Evolutionary conservation across 2,329 filamentous ascomycete genomes (phyloP).

Genomic region (Fusarium sp.): DNA sequence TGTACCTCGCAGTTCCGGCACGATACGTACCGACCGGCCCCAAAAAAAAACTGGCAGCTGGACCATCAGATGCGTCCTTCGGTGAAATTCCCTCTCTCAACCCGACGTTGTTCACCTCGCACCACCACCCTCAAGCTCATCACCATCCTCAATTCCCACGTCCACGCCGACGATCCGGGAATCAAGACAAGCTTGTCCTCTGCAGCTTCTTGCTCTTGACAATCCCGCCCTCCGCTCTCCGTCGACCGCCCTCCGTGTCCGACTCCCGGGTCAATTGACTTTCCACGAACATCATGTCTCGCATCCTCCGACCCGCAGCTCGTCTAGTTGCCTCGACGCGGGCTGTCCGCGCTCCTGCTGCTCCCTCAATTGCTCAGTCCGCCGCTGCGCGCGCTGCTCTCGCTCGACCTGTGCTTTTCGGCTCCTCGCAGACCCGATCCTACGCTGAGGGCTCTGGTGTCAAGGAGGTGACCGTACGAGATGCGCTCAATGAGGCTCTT

Average conservation of each 20-base stretch:
- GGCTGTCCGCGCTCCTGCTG: conserved; percentile 53
- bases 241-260: conserved; percentile 30
- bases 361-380: conserved; percentile 57
- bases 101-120: conserved; percentile 46
- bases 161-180: conserved; percentile 47
- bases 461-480: conserved; percentile 97
- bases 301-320: conserved; percentile 67
- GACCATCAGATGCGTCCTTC: conserved; percentile 44
- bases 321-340: conserved; percentile 64
- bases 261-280: conserved; percentile 46
- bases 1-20: conserved; percentile 50
- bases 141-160: conserved; percentile 45
- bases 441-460: conserved; percentile 72
- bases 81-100: conserved; percentile 54
- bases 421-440: conserved; percentile 64
- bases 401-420: conserved; percentile 57
- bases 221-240: conserved; percentile 26
- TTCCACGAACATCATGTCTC: conserved; percentile 61
- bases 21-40: conserved; percentile 51
- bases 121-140: conserved; percentile 47
- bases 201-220: conserved; percentile 42
- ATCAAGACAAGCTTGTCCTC: conserved; percentile 44
- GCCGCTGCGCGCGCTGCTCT: conserved; percentile 57
- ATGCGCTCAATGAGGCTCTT: conserved; percentile 97
- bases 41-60: conserved; percentile 52